These are phyloP conservation scores for Beauveria medogensis DNA, from an alignment of 2,329 filamentous ascomycete genomes.

Conservation along the genomic window DNA sequence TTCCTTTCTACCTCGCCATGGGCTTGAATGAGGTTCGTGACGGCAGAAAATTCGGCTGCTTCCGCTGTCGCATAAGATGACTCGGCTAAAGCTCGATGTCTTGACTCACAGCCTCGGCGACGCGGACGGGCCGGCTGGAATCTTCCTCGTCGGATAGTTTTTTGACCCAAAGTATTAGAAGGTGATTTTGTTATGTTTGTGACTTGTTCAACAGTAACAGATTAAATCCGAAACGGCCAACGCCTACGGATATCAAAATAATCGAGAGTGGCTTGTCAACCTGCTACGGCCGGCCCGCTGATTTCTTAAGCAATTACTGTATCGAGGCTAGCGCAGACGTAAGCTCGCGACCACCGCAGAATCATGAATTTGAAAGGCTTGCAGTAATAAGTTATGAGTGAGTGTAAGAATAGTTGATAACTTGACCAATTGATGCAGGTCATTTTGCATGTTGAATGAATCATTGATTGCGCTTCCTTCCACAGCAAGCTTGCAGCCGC, in stretches of 20 bases:
- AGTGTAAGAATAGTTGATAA: too few species aligned
- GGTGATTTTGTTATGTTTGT: background rate
- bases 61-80: background rate
- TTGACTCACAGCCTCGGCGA: background rate
- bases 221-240: background rate
- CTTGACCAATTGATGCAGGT: too few species aligned
- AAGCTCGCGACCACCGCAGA: too few species aligned
- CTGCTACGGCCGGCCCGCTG: background rate
- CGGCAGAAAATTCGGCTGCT: background rate
- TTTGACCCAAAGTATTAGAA: too few species aligned
- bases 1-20: background rate
- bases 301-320: conserved; percentile 3
- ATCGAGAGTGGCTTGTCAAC: background rate
- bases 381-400: too few species aligned
- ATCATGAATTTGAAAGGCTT: too few species aligned
- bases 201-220: background rate
- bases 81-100: background rate
- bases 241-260: background rate
- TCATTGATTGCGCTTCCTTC: background rate
- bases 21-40: background rate
- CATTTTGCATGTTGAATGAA: background rate
- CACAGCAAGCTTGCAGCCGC: background rate
- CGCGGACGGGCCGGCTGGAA: background rate
- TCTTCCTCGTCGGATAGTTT: background rate
- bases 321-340: conserved; percentile 2